Percentiles rank a stretch among this genome's conserved stretches.
These are phyloP conservation scores for Alternaria gansuensis DNA, from an alignment of 2,329 filamentous ascomycete genomes.

Conservation along the genomic window DNA sequence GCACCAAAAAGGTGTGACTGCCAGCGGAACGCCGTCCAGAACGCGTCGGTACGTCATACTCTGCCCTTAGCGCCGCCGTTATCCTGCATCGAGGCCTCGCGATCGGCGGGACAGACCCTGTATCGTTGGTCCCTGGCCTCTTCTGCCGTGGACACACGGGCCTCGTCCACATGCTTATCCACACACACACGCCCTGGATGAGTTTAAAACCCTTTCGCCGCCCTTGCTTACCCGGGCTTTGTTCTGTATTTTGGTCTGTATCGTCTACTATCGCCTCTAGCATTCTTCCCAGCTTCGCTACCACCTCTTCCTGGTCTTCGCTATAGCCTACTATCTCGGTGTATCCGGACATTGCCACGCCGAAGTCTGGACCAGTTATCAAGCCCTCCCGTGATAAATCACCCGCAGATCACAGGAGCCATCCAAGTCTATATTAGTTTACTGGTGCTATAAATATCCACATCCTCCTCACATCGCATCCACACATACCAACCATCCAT, in stretches of 20 bases:
- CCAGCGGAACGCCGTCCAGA: slow-evolving; percentile 29
- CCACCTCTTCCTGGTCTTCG: slow-evolving; percentile 1
- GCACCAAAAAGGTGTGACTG: slow-evolving; percentile 20
- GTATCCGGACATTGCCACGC: slow-evolving; percentile 20
- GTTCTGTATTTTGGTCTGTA: slow-evolving; percentile 15
- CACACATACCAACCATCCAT: slow-evolving; percentile 4
- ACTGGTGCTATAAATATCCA: slow-evolving; percentile 23
- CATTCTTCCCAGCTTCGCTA: slow-evolving; percentile 5
- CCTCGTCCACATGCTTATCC: slow-evolving; percentile 35
- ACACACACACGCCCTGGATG: slow-evolving; percentile 17
- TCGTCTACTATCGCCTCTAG: slow-evolving; percentile 7
- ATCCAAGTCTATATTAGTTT: slow-evolving; percentile 20
- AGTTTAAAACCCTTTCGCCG: slow-evolving; percentile 31
- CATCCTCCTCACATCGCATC: slow-evolving; percentile 3
- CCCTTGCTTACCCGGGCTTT: slow-evolving; percentile 18
- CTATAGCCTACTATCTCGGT: slow-evolving; percentile 6
- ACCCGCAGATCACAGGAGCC: slow-evolving; percentile 22
- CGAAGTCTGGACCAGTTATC: slow-evolving; percentile 17
- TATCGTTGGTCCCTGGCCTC: slow-evolving; percentile 14
- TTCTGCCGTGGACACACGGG: slow-evolving; percentile 21
- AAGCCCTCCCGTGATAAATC: slow-evolving; percentile 6
- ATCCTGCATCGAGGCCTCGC: slow-evolving; percentile 38
- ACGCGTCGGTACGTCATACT: slow-evolving; percentile 32
- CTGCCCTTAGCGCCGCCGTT: slow-evolving; percentile 31
- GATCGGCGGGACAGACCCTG: slow-evolving; percentile 38